Evolutionary conservation across 306 rosid genomes (phyloP), one percentile per base, ranked within the genome.

Genomic region (Corylus avellana): DNA sequence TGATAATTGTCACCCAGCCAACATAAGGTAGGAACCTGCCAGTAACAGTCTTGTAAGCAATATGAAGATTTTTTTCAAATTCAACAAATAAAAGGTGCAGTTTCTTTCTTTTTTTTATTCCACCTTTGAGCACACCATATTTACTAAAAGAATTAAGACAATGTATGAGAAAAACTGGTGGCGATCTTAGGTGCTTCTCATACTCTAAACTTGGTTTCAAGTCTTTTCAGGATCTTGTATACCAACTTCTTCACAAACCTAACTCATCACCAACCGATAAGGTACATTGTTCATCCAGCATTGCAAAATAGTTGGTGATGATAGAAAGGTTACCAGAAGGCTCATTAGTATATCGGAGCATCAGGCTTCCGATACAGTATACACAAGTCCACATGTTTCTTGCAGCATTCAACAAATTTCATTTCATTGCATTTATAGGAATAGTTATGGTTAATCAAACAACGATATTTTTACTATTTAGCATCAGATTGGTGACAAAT

Each of bases 1-100:
- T 92, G 77, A 94, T 87, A 76, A 94, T 92, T 8, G 98, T 94
- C 68, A 91, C 97, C 98, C 98, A 92, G 63, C 98, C 97, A 49
- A 92, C 98, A 63, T 92, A 92, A 47, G 98, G 98, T 79, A 94
- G 87, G 81, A 92, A 92, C 82, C 98, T 92, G 97, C 70, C 84
- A 77, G 74, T 32, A 27, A 80, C 44, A 17, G 44, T 49, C 47
- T 29, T 3, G 10, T 64, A 80, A 76, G 77, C 64, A 80, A 77
- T 48, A 66, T 7, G 17, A 62, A 77, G 47, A 73, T 18, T 17
- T 13, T 22, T 20, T 18, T n/a, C 4, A 29, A 12, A 32, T 22
- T 72, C 59, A 50, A 29, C 42, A 13, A 50, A 50, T 5, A 27
- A 44, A 75, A 0, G 56, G 12, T 10, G 46, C 12, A 27, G 70